Evolutionary conservation across 2,329 filamentous ascomycete genomes (phyloP).

Genomic region (Fusarium pseudonygamai): DNA sequence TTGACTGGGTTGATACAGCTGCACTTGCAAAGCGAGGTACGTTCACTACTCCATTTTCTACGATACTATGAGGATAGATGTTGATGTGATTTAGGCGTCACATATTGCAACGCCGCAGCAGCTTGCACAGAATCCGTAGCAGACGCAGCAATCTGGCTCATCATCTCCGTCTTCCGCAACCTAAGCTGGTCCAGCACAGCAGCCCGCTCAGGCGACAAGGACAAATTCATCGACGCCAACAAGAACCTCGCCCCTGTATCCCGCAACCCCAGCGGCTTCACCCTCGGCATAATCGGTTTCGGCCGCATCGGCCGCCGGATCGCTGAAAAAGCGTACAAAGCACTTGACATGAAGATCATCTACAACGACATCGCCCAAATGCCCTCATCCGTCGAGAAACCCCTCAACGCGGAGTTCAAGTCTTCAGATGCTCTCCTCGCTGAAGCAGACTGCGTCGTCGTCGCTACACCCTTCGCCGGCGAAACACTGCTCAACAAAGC

Average conservation of each 20-base stretch:
- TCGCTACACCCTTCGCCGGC: conserved; percentile 39
- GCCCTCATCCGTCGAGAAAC: conserved; percentile 19
- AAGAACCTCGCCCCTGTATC: conserved; percentile 38
- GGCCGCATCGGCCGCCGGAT: conserved; percentile 41
- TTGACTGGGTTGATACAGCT: conserved; percentile 43
- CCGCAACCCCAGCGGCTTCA: conserved; percentile 38
- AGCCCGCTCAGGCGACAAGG: conserved; percentile 37
- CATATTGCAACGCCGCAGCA: conserved; percentile 41
- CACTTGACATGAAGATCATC: conserved; percentile 43
- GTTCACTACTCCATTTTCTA: not conserved
- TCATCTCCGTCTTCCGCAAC: conserved; percentile 42
- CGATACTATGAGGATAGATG: no score
- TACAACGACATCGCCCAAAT: conserved; percentile 42
- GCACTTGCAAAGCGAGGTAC: conserved; percentile 36
- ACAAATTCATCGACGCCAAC: conserved; percentile 40
- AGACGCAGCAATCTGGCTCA: conserved; percentile 42
- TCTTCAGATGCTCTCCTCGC: conserved; percentile 35
- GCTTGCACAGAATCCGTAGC: conserved; percentile 43
- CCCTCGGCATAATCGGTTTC: conserved; percentile 41
- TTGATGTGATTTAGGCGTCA: conserved; percentile 35
- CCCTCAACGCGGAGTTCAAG: conserved; percentile 32
- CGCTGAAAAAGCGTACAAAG: conserved; percentile 42
- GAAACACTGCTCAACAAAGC: conserved; percentile 50
- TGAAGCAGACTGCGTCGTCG: conserved; percentile 40
- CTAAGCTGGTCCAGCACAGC: conserved; percentile 41